phyloP scores from a whole-genome alignment of 2,329 filamentous ascomycete species.

The Helotiales sp. region DNA sequence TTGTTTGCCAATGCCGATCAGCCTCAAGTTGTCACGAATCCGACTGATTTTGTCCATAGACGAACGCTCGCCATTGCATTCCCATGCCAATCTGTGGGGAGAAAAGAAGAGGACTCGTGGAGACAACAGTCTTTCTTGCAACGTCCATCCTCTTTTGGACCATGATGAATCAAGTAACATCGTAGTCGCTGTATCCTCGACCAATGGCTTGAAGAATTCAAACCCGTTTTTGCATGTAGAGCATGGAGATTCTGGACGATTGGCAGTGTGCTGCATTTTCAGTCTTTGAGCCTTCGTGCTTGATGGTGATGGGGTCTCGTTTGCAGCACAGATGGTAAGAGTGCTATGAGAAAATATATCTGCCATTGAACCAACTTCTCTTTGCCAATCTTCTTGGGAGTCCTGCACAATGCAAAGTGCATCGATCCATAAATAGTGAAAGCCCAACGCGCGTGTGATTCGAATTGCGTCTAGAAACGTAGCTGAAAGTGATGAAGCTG shows the following conservation, averaged over 20 bases:
- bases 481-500: conserved; percentile 1
- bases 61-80: conserved; percentile 6
- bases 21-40: background rate
- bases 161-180: conserved; percentile 12
- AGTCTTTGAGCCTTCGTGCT: background rate
- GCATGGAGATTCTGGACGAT: background rate
- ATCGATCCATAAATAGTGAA: conserved; percentile 14
- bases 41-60: conserved; percentile 5
- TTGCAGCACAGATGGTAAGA: conserved; percentile 8
- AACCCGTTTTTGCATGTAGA: background rate
- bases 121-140: conserved; percentile 7
- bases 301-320: background rate
- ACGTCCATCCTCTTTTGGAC: conserved; percentile 8
- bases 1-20: background rate
- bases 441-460: conserved; percentile 6
- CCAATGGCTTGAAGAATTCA: background rate
- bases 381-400: conserved; percentile 5
- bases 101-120: conserved; percentile 5
- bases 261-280: background rate
- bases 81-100: conserved; percentile 1
- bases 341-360: conserved; percentile 5
- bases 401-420: conserved; percentile 12
- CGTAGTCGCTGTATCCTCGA: conserved; percentile 4
- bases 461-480: conserved; percentile 8
- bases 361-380: conserved; percentile 5